phyloP scores from a whole-genome alignment of 352 stramenopile genomes.

The Pythium rhizo-oryzae region DNA sequence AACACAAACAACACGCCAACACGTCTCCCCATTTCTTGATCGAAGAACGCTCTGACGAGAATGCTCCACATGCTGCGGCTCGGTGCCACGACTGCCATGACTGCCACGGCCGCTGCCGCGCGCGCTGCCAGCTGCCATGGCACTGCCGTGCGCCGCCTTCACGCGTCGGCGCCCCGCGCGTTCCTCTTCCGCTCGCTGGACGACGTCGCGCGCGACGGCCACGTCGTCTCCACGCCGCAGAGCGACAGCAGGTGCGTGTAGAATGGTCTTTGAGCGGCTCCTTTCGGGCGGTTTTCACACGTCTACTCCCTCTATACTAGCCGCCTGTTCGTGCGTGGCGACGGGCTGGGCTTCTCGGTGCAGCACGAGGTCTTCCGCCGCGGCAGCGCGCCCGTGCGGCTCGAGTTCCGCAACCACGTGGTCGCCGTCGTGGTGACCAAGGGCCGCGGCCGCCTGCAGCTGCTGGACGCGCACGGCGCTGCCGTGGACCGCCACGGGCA shows the following conservation, averaged over 20 bases:
- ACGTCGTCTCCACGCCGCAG: constrained; percentile 45
- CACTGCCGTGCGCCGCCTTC: constrained; percentile 23
- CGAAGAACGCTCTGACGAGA: background rate
- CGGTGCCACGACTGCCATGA: background rate
- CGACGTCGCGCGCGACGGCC: constrained; percentile 46
- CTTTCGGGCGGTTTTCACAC: background rate
- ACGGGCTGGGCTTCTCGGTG: constrained; percentile 77
- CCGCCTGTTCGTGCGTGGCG: constrained; percentile 67
- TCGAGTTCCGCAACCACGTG: constrained; percentile 81
- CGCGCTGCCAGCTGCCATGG: too few relatives aligned
- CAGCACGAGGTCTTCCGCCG: constrained; percentile 70
- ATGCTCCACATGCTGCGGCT: background rate
- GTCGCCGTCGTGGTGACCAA: constrained; percentile 71
- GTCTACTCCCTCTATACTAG: constrained; percentile 21
- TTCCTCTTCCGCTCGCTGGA: constrained; percentile 62
- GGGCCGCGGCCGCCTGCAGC: constrained; percentile 48
- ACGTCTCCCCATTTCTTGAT: background rate
- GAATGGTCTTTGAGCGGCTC: background rate
- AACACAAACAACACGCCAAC: constrained; percentile 15
- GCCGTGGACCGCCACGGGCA: constrained; percentile 40
- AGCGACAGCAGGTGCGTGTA: constrained; percentile 57
- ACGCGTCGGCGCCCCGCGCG: constrained; percentile 36
- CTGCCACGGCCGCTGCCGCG: background rate
- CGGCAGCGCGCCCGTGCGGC: constrained; percentile 33
- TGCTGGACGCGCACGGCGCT: constrained; percentile 50